Base-by-base conservation (phyloP, 2,329 filamentous ascomycete species). In the Parafenestella ontariensis region DNA sequence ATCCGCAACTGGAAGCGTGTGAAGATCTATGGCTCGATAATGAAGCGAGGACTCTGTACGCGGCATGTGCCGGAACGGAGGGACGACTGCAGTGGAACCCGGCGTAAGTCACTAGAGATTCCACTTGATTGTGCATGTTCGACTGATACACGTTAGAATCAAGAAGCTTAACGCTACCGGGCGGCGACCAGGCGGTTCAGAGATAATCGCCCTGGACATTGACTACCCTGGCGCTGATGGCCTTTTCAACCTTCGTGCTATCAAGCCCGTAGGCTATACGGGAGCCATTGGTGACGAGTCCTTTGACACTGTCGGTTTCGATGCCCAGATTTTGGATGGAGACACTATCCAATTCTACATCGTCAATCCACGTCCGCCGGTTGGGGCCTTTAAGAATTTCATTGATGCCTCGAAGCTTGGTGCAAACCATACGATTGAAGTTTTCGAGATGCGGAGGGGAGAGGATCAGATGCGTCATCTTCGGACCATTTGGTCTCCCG, bases 21-120 rank as follows among this genome's bases (percentile, higher is more conserved):
- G 70, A 72, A 49, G 69, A 73, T 36, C 37, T 73, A 3, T 73
- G 70, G 68, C 58, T 73, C 6, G 69, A 73, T 40, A 52, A 68
- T 44, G 48, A 67, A 18, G 62, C 49, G 5, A 54, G 69, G 15
- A 55, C 61, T 1, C 10, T 73, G 17, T 73, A 73, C 55, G 70
- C 68, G 10, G 70, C 67, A 8, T 73, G 70, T 54, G 59, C 66
- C 5, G 68, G 67, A 3, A 68, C 66, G 0, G 33, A 54, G 26
- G 40, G 50, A 7, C 56, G 67, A 8, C 29, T 65, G 44, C 60
- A 56, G 9, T 73, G 70, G 68, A 71, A 63, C 44, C 66, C 58
- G 37, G 62, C 67, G 58, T 69, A 58, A 42, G 65, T 59, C 34
- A 31, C 37, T 28, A 8, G 8, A 49, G 9, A 34, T 1, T 4